A percentile compares a stretch with the other conserved stretches of the same genome.
Conservation (phyloP, 208 protist genomes). For the Phytomonas sp. region DNA sequence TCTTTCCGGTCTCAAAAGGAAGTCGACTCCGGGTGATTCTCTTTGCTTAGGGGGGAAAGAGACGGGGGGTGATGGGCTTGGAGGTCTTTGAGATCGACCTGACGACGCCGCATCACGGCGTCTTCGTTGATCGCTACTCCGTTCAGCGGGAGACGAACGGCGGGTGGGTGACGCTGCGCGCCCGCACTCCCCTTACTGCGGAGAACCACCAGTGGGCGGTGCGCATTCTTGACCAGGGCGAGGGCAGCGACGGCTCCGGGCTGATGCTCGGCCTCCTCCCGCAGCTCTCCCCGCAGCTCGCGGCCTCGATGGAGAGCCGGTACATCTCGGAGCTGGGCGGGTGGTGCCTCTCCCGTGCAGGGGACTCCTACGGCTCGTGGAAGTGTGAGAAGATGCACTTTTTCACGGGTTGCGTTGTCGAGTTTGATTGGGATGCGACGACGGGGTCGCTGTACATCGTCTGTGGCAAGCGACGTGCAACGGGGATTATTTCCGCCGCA, state of each 20-base stretch:
- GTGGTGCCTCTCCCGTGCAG: slow-evolving; percentile 84
- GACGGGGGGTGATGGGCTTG: slow-evolving; percentile 51
- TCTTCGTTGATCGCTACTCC: slow-evolving; percentile 53
- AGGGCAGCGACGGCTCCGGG: slow-evolving; percentile 78
- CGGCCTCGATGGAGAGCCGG: slow-evolving; percentile 65
- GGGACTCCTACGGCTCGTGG: slow-evolving; percentile 83
- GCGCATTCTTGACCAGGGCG: slow-evolving; percentile 82
- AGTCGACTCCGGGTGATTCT: background rate
- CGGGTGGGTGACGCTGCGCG: slow-evolving; percentile 86
- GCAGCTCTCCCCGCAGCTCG: slow-evolving; percentile 29
- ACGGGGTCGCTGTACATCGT: slow-evolving; percentile 76
- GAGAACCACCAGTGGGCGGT: slow-evolving; percentile 83
- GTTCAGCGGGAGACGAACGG: slow-evolving; percentile 82
- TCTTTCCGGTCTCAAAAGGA: background rate
- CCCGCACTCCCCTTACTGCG: slow-evolving; percentile 49
- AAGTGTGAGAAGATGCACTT: slow-evolving; percentile 85
- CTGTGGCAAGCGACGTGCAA: slow-evolving; percentile 60
- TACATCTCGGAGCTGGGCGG: slow-evolving; percentile 89
- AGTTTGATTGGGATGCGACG: slow-evolving; percentile 83
- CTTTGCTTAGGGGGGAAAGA: background rate
- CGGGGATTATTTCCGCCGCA: slow-evolving; percentile 64
- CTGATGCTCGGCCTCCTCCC: slow-evolving; percentile 88
- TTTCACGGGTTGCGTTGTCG: slow-evolving; percentile 78
- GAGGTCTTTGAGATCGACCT: slow-evolving; percentile 78
- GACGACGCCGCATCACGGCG: slow-evolving; percentile 73